Percentiles rank a stretch among this genome's conserved stretches.
phyloP scores from a whole-genome alignment of 2,329 filamentous ascomycete species.

The Cryphonectria radicalis region DNA sequence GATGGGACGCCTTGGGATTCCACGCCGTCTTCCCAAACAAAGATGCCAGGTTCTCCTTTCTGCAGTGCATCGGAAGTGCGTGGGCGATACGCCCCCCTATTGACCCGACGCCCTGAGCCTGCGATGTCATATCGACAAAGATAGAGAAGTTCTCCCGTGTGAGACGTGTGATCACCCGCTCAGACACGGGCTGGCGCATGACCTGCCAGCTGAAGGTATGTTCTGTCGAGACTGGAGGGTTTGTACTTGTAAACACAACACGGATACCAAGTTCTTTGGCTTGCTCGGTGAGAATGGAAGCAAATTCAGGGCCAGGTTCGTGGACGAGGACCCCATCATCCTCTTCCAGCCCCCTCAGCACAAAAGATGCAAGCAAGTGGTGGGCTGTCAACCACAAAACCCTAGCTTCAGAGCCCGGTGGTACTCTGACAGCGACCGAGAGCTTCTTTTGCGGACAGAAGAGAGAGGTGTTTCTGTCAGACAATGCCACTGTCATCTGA shows the following conservation, averaged over 20 bases:
- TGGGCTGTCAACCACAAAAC: not conserved
- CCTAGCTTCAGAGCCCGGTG: not conserved
- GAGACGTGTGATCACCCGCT: not conserved
- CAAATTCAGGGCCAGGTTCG: not conserved
- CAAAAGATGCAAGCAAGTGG: not conserved
- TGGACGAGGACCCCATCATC: not conserved
- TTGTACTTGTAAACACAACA: not conserved
- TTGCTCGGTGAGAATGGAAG: not conserved
- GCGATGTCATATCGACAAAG: not conserved
- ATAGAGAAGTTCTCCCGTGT: not conserved
- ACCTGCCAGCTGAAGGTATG: not conserved
- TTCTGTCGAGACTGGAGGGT: not conserved
- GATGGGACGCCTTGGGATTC: not conserved
- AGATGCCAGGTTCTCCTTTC: not conserved
- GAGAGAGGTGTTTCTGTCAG: not conserved
- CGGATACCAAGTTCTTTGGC: not conserved
- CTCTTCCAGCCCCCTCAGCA: not conserved
- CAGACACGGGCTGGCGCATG: not conserved
- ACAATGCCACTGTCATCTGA: not conserved
- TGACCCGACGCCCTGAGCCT: not conserved
- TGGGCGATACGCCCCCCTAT: not conserved
- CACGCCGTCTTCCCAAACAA: not conserved
- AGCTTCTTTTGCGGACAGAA: not conserved
- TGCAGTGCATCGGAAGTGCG: not conserved
- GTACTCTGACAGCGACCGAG: not conserved